Base-by-base conservation (phyloP, 2,329 filamentous ascomycete species). In the Venturia oleaginea region DNA sequence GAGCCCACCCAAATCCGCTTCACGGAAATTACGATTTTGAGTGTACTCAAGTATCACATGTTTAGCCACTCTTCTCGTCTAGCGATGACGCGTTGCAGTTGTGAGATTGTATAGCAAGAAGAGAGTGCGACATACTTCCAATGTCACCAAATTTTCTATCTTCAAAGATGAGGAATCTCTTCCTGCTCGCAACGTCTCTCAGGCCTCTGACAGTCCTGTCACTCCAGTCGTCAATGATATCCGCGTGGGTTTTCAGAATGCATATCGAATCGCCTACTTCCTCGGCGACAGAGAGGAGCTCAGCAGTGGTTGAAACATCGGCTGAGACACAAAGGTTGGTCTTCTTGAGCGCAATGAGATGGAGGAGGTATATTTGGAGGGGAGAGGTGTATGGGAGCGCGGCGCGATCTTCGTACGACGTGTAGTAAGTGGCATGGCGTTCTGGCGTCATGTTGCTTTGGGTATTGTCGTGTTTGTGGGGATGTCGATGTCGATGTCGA, bases 221-320 rank as follows among this genome's bases (percentile, higher is more conserved):
- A 17, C 79, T 80, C 78, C 84, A 86, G 72, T 86, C 84, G 67
- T 81, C 79, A 68, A 86, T 81, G 62, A 84, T 84, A 72, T 86
- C 84, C 64, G 82, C 83, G 70, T 86, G 83, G 4, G 85, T 83
- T 72, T 86, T 84, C 64, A 86, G 76, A 34, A 86, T 73, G 68
- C 82, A 84, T 65, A 86, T 86, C 66, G 81, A 79, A 68, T 85
- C 83, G 66, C 84, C 84, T 19, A 86, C 77, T 42, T 84, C 79
- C 67, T 84, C 80, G 37, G 83, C 83, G 11, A 86, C 74, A 54
- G 77, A 76, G 22, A 86, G 72, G 22, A 86, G 78, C 68, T 83
- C 77, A 62, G 79, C 77, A 13, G 83, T 83, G 59, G 79, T 84
- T 60, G 79, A 80, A 66, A 86, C 81, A 67, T 83, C 82, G 65